Conservation (phyloP, 345 rosid species). For the Trapa incisa region DNA sequence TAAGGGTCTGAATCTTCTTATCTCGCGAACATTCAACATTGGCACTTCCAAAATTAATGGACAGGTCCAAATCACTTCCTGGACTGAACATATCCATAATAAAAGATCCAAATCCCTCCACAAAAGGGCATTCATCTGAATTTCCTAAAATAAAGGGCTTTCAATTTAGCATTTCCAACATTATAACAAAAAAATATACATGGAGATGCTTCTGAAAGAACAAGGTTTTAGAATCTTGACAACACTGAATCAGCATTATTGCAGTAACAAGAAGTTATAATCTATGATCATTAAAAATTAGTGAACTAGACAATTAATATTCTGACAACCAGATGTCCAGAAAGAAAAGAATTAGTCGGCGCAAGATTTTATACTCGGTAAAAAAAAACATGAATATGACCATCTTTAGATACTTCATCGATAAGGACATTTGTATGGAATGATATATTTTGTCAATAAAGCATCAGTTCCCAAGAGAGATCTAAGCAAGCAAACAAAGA, state of each 20-base stretch:
- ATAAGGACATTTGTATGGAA: neutral
- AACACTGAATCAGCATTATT: neutral
- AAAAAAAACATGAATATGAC: neutral
- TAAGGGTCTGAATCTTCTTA: conserved; percentile 24
- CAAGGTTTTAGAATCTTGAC: neutral
- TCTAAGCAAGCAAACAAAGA: neutral
- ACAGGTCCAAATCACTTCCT: conserved; percentile 39
- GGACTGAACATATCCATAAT: conserved; percentile 33
- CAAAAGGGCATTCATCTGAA: conserved; percentile 20
- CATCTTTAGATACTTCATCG: neutral
- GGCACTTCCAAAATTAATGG: conserved; percentile 24
- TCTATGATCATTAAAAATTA: neutral
- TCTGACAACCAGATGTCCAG: neutral
- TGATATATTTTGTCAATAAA: no score
- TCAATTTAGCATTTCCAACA: neutral
- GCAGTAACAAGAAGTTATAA: neutral
- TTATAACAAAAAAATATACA: neutral
- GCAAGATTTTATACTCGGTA: neutral
- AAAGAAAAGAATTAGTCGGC: neutral
- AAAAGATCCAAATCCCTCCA: conserved; percentile 42
- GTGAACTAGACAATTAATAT: neutral
- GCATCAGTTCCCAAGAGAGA: neutral
- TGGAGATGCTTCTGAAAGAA: neutral
- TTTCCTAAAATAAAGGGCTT: conserved; percentile 15
- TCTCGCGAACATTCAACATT: conserved; percentile 19